These are phyloP conservation scores for Fusarium bactridioides DNA, from an alignment of 2,329 filamentous ascomycete species.

Conservation along the genomic window DNA sequence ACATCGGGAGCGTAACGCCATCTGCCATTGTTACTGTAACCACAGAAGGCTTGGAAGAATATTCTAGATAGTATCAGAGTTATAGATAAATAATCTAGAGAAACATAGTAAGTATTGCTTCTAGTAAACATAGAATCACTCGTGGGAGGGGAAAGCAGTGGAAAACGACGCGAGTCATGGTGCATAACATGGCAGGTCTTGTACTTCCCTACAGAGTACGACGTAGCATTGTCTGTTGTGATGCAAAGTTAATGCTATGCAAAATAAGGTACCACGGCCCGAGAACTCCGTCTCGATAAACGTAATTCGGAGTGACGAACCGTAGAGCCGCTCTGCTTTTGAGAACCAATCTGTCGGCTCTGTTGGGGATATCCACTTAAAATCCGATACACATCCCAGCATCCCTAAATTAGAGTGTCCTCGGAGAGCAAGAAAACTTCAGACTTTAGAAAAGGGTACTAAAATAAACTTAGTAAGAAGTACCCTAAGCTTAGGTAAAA, in stretches of 20 bases:
- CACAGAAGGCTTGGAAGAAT: not conserved
- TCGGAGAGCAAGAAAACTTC: no score
- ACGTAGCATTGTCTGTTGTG: not conserved
- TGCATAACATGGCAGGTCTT: not conserved
- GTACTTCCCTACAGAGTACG: not conserved
- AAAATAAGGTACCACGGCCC: not conserved
- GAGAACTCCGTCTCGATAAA: not conserved
- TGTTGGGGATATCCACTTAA: not conserved
- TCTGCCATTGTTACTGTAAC: not conserved
- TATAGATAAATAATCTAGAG: not conserved
- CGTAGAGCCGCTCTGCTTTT: not conserved
- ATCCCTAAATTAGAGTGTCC: not conserved
- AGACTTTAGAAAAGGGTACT: no score
- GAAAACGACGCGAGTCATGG: not conserved
- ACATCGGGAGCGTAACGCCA: not conserved
- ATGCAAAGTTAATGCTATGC: not conserved
- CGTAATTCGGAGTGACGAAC: not conserved
- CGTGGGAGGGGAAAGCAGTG: not conserved
- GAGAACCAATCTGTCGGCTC: not conserved
- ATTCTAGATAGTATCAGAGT: not conserved
- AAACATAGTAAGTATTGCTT: no score
- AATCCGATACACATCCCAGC: not conserved
- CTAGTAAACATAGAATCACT: not conserved
- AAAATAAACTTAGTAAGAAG: no score
- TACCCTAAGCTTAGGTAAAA: no score